Evolutionary conservation across 2,329 filamentous ascomycete species (phyloP).

Genomic region (Aspergillus fischeri): DNA sequence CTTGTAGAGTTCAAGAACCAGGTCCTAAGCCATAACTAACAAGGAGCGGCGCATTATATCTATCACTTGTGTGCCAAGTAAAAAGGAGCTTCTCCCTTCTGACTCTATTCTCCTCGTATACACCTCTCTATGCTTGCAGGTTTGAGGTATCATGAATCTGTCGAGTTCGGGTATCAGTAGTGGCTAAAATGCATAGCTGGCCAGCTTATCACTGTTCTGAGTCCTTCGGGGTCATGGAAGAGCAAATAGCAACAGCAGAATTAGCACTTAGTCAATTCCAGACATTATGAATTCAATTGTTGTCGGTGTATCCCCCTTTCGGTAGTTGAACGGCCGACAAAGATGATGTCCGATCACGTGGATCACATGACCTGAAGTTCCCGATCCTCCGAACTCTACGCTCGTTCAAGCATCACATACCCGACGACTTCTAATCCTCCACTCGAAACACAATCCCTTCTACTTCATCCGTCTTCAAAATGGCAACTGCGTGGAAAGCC

Average conservation of each 20-base stretch:
- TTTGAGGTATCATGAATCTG: not conserved
- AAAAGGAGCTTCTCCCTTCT: not conserved
- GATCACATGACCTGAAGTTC: conserved; percentile 23
- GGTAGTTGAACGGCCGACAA: not conserved
- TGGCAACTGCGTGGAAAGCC: conserved; percentile 98
- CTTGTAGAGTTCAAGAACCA: not conserved
- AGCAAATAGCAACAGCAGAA: not conserved
- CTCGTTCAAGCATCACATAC: conserved; percentile 29
- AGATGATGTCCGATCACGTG: not conserved
- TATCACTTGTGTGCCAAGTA: not conserved
- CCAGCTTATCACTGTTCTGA: not conserved
- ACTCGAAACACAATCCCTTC: conserved; percentile 26
- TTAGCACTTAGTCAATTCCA: not conserved
- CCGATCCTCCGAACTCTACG: conserved; percentile 34
- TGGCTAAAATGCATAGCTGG: not conserved
- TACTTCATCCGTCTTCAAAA: conserved; percentile 53
- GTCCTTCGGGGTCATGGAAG: not conserved
- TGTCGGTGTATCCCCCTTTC: not conserved
- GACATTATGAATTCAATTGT: not conserved
- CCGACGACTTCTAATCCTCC: conserved; percentile 24
- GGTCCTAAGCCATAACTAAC: not conserved
- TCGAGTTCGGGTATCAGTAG: not conserved
- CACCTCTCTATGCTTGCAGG: not conserved
- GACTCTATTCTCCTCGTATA: no score
- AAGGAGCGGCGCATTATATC: not conserved